A percentile compares a stretch with the other conserved stretches of the same genome.
phyloP scores from a whole-genome alignment of 257 asterid species.

The Salvia splendens region DNA sequence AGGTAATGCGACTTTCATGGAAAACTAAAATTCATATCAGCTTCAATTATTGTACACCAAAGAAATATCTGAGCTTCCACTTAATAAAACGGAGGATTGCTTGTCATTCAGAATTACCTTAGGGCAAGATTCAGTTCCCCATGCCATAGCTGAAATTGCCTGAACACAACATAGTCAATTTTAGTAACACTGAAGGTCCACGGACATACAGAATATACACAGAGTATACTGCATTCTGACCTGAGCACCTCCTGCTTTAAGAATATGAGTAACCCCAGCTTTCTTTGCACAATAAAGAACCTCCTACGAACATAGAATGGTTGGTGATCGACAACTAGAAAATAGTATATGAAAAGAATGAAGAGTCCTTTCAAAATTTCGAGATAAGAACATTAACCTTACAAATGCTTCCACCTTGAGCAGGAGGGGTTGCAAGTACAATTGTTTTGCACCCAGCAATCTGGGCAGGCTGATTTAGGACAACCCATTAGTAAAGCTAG shows the following conservation, averaged over 20 bases:
- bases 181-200: slow-evolving; percentile 23
- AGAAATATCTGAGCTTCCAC: too few relatives aligned
- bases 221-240: slow-evolving; percentile 38
- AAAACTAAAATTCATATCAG: neutral
- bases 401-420: slow-evolving; percentile 85
- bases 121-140: slow-evolving; percentile 99
- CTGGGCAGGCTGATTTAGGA: slow-evolving; percentile 84
- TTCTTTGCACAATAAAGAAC: slow-evolving; percentile 96
- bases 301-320: slow-evolving; percentile 53
- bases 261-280: slow-evolving; percentile 97
- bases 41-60: neutral
- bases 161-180: slow-evolving; percentile 33
- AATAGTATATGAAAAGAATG: neutral
- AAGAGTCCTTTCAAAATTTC: slow-evolving; percentile 4
- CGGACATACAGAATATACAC: neutral
- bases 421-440: slow-evolving; percentile 97
- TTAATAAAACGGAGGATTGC: neutral
- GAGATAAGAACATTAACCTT: slow-evolving; percentile 57
- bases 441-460: slow-evolving; percentile 97
- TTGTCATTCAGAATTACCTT: slow-evolving; percentile 53
- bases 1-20: neutral
- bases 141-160: slow-evolving; percentile 99
- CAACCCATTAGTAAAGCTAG: slow-evolving; percentile 29
- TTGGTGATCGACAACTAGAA: slow-evolving; percentile 25
- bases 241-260: slow-evolving; percentile 99